These are phyloP conservation scores for Asterophora parasitica DNA, from an alignment of 768 basidiomycete genomes.

Conservation along the genomic window DNA sequence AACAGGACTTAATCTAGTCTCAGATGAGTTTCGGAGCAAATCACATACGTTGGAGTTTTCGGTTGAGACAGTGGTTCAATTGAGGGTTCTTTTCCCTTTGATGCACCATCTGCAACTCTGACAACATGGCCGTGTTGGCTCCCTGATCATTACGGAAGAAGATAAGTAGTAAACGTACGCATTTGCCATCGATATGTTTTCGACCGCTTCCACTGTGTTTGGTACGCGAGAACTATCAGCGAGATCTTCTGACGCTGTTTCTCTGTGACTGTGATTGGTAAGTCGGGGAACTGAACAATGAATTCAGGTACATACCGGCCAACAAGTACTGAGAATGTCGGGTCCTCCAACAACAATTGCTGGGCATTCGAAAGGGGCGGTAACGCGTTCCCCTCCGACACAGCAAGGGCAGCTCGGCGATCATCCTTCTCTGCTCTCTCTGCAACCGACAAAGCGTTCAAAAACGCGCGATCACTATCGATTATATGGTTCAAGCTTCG, in stretches of 20 bases:
- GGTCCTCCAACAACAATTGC: slow-evolving; percentile 13
- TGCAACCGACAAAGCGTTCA: slow-evolving; percentile 8
- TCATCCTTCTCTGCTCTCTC: slow-evolving; percentile 18
- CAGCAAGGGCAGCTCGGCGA: slow-evolving; percentile 12
- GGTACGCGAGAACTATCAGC: too few relatives aligned
- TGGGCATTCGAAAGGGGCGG: slow-evolving; percentile 15
- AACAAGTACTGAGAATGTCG: slow-evolving; percentile 3
- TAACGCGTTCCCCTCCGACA: slow-evolving; percentile 3
- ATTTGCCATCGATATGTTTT: too few relatives aligned
- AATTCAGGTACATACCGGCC: slow-evolving; percentile 3
- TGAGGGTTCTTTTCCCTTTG: too few relatives aligned
- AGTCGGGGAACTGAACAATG: background rate
- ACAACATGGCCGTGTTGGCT: too few relatives aligned
- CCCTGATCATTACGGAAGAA: too few relatives aligned
- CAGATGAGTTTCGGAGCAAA: background rate
- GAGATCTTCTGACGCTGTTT: background rate
- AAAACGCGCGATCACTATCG: slow-evolving; percentile 8
- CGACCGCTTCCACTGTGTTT: too few relatives aligned
- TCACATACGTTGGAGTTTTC: background rate
- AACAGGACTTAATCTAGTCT: background rate
- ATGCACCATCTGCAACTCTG: too few relatives aligned
- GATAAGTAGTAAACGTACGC: too few relatives aligned
- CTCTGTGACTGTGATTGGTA: background rate
- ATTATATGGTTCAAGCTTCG: slow-evolving; percentile 16
- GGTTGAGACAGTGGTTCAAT: too few relatives aligned